Evolutionary conservation across 1,139 yeast genomes (phyloP).

Genomic region (Pneumocystis sp.): DNA sequence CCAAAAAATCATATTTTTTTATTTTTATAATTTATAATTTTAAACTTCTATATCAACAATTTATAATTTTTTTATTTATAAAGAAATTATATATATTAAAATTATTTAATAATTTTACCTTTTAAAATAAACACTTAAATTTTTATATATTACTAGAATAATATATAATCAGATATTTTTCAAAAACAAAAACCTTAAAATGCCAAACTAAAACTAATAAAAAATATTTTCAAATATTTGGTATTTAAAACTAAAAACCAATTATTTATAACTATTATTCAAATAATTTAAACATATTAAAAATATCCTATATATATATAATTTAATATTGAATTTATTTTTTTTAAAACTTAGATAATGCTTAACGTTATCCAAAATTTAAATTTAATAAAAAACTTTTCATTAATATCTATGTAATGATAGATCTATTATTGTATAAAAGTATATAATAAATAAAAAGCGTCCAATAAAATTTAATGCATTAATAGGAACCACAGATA

Average conservation of each 20-base stretch:
- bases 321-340: not conserved
- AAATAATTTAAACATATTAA: not conserved
- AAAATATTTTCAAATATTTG: not conserved
- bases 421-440: not conserved
- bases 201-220: not conserved
- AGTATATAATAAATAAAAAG: not conserved
- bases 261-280: not conserved
- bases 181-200: not conserved
- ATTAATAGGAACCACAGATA: not conserved
- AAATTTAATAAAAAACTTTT: not conserved
- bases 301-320: not conserved
- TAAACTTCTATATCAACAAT: too few species aligned
- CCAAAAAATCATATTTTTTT: not conserved
- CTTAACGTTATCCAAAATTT: not conserved
- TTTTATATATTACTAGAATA: too few species aligned
- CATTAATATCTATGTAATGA: not conserved
- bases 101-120: not conserved
- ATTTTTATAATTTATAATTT: too few species aligned
- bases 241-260: not conserved
- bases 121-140: not conserved
- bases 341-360: not conserved
- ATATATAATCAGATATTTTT: too few species aligned
- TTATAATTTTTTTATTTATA: not conserved
- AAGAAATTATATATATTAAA: not conserved
- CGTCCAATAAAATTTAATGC: not conserved